These are phyloP conservation scores for Microcyclosporella mali DNA, from an alignment of 2,329 filamentous ascomycete genomes.

Conservation along the genomic window DNA sequence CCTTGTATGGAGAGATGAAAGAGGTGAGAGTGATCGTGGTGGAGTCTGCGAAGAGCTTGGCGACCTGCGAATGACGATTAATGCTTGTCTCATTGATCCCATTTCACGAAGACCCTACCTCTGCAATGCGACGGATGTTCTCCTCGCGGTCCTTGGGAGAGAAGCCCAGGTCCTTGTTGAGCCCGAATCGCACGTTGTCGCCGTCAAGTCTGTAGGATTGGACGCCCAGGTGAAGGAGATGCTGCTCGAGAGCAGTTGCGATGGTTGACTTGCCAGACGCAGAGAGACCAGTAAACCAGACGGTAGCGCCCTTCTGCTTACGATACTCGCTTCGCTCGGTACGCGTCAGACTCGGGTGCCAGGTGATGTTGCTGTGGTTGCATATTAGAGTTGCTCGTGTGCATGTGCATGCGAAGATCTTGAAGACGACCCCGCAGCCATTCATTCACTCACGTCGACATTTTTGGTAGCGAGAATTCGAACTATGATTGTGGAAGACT, in stretches of 20 bases:
- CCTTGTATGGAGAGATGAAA: conserved; percentile 92
- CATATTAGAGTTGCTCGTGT: conserved; percentile 8
- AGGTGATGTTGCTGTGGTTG: conserved; percentile 73
- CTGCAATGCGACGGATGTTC: conserved; percentile 94
- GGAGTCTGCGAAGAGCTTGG: conserved; percentile 91
- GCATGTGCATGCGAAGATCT: not conserved
- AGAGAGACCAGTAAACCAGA: conserved; percentile 96
- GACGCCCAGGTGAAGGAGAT: conserved; percentile 78
- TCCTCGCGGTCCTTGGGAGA: conserved; percentile 88
- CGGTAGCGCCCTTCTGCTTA: conserved; percentile 82
- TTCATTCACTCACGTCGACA: conserved; percentile 20
- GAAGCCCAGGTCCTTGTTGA: conserved; percentile 97
- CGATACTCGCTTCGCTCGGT: conserved; percentile 67
- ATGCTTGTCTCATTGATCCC: not conserved
- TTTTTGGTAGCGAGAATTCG: conserved; percentile 1
- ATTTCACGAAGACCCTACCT: conserved; percentile 40
- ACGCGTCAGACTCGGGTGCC: conserved; percentile 76
- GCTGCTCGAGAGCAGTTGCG: conserved; percentile 92
- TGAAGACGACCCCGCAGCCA: too few species aligned
- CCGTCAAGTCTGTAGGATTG: conserved; percentile 90
- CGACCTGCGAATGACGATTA: conserved; percentile 53
- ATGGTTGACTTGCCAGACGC: conserved; percentile 97
- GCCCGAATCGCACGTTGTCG: conserved; percentile 95
- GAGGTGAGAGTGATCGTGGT: conserved; percentile 84
- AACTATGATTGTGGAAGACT: too few species aligned